Evolutionary conservation across 2,329 filamentous ascomycete genomes (phyloP).

Genomic region (Cephalotrichum gorgonifer): DNA sequence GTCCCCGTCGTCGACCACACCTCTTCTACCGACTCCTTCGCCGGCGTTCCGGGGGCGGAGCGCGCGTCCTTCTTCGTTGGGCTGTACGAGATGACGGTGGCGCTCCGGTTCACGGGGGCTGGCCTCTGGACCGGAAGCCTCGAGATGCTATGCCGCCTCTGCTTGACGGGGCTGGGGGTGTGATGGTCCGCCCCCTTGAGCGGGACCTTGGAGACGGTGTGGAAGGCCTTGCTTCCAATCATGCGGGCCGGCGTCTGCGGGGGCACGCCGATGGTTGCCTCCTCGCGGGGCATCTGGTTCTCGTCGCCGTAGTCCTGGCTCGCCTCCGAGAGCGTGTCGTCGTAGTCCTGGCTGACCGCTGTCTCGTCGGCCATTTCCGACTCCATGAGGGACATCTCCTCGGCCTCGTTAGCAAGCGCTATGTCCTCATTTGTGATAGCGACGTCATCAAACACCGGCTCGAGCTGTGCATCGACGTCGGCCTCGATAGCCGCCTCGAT

Average conservation of each 20-base stretch:
- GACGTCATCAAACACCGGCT: slow-evolving; percentile 32
- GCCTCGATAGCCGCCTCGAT: slow-evolving; percentile 24
- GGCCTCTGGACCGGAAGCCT: slow-evolving; percentile 34
- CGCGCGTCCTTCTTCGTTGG: slow-evolving; percentile 30
- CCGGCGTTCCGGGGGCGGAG: slow-evolving; percentile 12
- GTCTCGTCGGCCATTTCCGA: slow-evolving; percentile 26
- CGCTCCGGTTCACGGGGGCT: slow-evolving; percentile 31
- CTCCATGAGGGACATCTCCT: slow-evolving; percentile 48
- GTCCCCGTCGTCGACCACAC: slow-evolving; percentile 45
- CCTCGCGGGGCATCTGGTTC: slow-evolving; percentile 48
- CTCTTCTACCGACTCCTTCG: slow-evolving; percentile 35
- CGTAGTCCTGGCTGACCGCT: slow-evolving; percentile 14
- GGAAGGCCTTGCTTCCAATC: slow-evolving; percentile 35
- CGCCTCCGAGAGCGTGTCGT: slow-evolving; percentile 45
- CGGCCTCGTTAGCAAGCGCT: slow-evolving; percentile 45
- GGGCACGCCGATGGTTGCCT: slow-evolving; percentile 18
- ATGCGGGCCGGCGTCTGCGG: slow-evolving; percentile 48
- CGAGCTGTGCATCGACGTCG: slow-evolving; percentile 17
- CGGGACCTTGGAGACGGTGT: slow-evolving; percentile 70
- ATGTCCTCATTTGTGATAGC: slow-evolving; percentile 45
- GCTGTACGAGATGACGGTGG: slow-evolving; percentile 44
- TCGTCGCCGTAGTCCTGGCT: slow-evolving; percentile 60
- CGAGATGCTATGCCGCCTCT: slow-evolving; percentile 39
- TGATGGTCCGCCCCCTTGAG: slow-evolving; percentile 57
- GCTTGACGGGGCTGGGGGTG: slow-evolving; percentile 35